Evolutionary conservation across 495 filamentous ascomycete genomes (phyloP), one percentile per base, ranked within the genome.

Genomic region (Podospora pseudocomata): DNA sequence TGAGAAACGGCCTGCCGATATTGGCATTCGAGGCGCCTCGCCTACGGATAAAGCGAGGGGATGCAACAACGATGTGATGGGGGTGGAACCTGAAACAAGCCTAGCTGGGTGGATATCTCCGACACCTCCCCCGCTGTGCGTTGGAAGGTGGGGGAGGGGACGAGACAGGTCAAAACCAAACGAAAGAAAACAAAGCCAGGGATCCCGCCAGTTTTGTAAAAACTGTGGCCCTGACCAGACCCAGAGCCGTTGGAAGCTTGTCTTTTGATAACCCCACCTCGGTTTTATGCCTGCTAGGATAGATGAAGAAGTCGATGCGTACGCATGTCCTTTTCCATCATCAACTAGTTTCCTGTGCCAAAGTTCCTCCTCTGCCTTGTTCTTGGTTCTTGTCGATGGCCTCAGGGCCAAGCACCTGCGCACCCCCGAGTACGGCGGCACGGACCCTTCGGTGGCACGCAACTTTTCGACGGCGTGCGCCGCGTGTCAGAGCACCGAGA

Each of bases 21-120:
- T 54, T 57, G 64, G 9, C 26, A 27, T 6, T 34, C 15, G 30
- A 32, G 44, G 53, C 28, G 64, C 53, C 27, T 23, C 23, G 23
- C 23, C 23, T 23, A 23, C 23, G 23, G 23, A 23, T 55, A 49
- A 68, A 68, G 55, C 39, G 11, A 49, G 23, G 55, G 65, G 19
- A 39, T 19, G 44, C 19, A 60, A 34, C 15, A 60, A 34, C 20
- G 28, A 32, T 4, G 34, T 13, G 58, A 18, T 61, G 60, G 56
- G n/a, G 67, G 57, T 23, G 15, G 7, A 49, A 18, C 57, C 62
- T 68, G 65, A 70, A 72, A 70, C 67, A 56, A 68, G 68, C 60
- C 58, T 68, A 72, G 71, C 34, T n/a, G 58, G n/a, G 65, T 68
- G 71, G 71, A 64, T 62, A 49, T 20, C 34, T 67, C 30, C 58